phyloP scores from a whole-genome alignment of 148 eudicot species.

The Suaeda aralocaspica region DNA sequence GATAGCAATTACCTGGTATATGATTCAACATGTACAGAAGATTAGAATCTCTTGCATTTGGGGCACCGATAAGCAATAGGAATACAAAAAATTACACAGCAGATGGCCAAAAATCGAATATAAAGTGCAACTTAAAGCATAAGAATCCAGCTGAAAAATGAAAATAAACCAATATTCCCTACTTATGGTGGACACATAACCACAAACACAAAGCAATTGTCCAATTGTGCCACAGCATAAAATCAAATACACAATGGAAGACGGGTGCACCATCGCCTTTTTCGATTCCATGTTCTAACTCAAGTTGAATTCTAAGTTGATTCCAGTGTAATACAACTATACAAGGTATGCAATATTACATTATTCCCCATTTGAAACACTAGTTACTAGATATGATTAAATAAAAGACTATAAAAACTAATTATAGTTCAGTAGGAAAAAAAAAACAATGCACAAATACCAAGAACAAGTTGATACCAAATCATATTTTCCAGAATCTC shows the following conservation, averaged over 20 bases:
- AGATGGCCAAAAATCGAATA: neutral
- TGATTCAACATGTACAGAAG: constrained; percentile 7
- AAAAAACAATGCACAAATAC: neutral
- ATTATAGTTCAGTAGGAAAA: neutral
- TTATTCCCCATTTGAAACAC: no score
- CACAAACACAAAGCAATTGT: neutral
- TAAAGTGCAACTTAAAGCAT: neutral
- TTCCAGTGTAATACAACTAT: neutral
- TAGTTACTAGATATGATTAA: no score
- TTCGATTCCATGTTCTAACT: neutral
- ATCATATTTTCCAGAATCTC: neutral
- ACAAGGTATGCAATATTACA: neutral
- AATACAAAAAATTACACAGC: no score
- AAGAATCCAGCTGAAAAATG: neutral
- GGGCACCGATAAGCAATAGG: neutral
- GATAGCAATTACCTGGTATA: constrained; percentile 77
- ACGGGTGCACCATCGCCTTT: neutral
- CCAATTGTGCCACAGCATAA: neutral
- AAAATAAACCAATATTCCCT: neutral
- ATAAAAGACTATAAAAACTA: no score
- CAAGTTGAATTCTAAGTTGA: neutral
- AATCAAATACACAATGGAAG: constrained; percentile 4
- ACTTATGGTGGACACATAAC: neutral
- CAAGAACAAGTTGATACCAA: neutral
- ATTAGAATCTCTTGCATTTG: neutral